Percentiles rank a stretch among this genome's conserved stretches.
Evolutionary conservation across 2,329 filamentous ascomycete species (phyloP).

Genomic region (Spiromastix sp.): DNA sequence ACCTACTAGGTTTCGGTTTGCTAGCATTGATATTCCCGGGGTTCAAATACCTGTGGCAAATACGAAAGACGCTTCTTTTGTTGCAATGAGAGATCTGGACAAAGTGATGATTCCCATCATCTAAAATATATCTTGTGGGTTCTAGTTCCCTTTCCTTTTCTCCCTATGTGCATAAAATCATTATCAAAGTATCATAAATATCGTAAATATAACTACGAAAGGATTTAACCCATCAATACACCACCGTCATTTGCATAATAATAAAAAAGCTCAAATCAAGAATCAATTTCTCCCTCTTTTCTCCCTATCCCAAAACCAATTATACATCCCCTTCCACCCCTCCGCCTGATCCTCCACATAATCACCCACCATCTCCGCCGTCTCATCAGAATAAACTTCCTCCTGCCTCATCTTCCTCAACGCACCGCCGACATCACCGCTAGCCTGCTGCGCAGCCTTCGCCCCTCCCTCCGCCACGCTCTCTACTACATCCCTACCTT

Average conservation of each 20-base stretch:
- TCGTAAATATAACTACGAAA: not conserved
- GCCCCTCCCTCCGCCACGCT: constrained; percentile 18
- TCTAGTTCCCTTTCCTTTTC: not conserved
- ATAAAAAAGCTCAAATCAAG: not conserved
- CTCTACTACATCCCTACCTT: constrained; percentile 15
- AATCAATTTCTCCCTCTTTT: constrained; percentile 17
- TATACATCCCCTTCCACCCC: constrained; percentile 32
- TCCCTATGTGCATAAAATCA: not conserved
- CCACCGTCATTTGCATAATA: too few relatives aligned
- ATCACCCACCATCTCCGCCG: constrained; percentile 35
- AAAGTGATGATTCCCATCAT: too few relatives aligned
- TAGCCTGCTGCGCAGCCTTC: constrained; percentile 14
- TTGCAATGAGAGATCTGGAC: too few relatives aligned
- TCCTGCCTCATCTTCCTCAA: constrained; percentile 8
- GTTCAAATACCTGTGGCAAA: too few relatives aligned
- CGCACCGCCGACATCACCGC: constrained; percentile 14
- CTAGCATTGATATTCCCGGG: too few relatives aligned
- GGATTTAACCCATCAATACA: too few relatives aligned
- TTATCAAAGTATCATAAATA: not conserved
- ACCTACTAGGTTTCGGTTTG: too few relatives aligned
- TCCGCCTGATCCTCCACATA: constrained; percentile 34
- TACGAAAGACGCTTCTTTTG: too few relatives aligned
- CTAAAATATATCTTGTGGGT: too few relatives aligned
- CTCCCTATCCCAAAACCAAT: constrained; percentile 31
- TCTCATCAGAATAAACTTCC: constrained; percentile 24